Evolutionary conservation across 352 stramenopile species (phyloP).

Genomic region (Phytopythium oedochilum): DNA sequence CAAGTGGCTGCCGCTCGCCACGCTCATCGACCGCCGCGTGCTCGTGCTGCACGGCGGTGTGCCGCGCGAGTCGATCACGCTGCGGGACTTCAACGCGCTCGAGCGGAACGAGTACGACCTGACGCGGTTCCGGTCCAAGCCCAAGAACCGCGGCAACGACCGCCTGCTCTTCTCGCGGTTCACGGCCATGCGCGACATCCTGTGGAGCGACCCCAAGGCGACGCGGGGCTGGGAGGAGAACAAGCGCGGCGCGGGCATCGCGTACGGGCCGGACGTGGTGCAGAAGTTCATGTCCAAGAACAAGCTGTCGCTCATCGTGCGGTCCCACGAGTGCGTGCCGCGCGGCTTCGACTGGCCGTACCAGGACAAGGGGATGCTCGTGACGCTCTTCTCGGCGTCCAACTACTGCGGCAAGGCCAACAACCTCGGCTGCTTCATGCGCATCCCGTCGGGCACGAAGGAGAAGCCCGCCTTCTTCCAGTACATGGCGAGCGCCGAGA

Average conservation of each 20-base stretch:
- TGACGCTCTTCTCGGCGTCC: constrained; percentile 85
- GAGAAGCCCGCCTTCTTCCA: constrained; percentile 85
- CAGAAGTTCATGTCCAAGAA: constrained; percentile 88
- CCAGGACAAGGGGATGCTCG: constrained; percentile 77
- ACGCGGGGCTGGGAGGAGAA: constrained; percentile 74
- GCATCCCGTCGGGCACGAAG: constrained; percentile 52
- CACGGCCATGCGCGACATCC: constrained; percentile 71
- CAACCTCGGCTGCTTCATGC: constrained; percentile 85
- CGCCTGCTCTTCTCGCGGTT: constrained; percentile 54
- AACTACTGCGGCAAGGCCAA: constrained; percentile 86
- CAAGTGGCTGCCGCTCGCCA: constrained; percentile 66
- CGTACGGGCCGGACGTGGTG: constrained; percentile 71
- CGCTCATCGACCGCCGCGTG: constrained; percentile 69
- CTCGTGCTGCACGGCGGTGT: constrained; percentile 77
- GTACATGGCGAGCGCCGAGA: constrained; percentile 82
- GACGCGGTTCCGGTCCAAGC: constrained; percentile 63
- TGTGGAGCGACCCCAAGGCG: constrained; percentile 78
- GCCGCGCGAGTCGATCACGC: constrained; percentile 43
- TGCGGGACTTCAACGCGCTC: constrained; percentile 61
- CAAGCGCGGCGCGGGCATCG: constrained; percentile 71
- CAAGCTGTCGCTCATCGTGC: constrained; percentile 73
- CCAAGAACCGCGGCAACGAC: constrained; percentile 39
- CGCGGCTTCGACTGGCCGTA: constrained; percentile 79
- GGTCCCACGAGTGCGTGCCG: constrained; percentile 83
- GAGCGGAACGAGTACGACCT: constrained; percentile 71